Conservation (phyloP, 441 rosid species). For the Gossypium laxum region DNA sequence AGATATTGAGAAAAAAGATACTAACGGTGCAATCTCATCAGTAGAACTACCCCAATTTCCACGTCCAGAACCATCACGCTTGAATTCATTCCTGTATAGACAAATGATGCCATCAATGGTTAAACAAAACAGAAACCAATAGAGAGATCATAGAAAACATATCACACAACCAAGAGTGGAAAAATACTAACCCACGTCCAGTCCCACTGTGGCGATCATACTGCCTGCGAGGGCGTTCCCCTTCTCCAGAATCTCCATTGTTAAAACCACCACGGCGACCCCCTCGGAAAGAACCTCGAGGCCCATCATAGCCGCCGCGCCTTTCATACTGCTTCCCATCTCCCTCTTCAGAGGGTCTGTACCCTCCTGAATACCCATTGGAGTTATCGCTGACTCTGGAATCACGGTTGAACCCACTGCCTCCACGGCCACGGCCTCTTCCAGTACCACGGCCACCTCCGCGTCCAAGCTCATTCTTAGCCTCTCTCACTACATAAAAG, state of each 20-base stretch:
- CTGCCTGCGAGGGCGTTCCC: slow-evolving; percentile 51
- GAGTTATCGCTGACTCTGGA: slow-evolving; percentile 26
- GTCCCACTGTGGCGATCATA: slow-evolving; percentile 82
- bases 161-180: neutral
- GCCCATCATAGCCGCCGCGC: slow-evolving; percentile 38
- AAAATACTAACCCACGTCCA: slow-evolving; percentile 64
- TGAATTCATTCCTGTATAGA: slow-evolving; percentile 46
- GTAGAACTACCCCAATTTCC: slow-evolving; percentile 77
- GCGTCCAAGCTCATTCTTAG: slow-evolving; percentile 40
- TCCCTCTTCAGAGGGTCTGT: slow-evolving; percentile 51
- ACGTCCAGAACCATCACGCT: slow-evolving; percentile 85
- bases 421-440: slow-evolving; percentile 36
- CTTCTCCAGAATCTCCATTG: slow-evolving; percentile 55
- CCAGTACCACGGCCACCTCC: slow-evolving; percentile 52
- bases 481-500: slow-evolving; percentile 39
- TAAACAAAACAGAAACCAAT: neutral
- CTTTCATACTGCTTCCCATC: slow-evolving; percentile 53
- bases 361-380: slow-evolving; percentile 48
- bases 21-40: slow-evolving; percentile 73
- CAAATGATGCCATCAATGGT: neutral
- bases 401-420: slow-evolving; percentile 46
- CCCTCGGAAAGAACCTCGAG: slow-evolving; percentile 61
- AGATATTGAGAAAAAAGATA: neutral
- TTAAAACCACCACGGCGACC: slow-evolving; percentile 55
- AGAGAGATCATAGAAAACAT: neutral